Evolutionary conservation across 148 eudicot genomes (phyloP), one percentile per base, ranked within the genome.

Genomic region (Beta vulgaris): DNA sequence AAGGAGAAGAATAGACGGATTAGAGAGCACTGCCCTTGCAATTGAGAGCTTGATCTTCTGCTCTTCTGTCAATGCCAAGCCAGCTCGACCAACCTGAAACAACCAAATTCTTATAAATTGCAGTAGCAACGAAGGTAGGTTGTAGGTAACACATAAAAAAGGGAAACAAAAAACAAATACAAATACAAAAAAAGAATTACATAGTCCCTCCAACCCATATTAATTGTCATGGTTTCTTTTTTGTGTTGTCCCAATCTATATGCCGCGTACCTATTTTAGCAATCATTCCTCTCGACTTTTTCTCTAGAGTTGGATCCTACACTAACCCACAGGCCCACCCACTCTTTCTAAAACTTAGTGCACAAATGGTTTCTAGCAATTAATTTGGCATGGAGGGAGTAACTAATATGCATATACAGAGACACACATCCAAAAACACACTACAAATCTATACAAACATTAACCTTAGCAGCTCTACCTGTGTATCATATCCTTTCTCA

Each of bases 1-100:
- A 76, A 95, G 98, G 53, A 95, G 93, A 79, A 95, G 90, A 83
- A 95, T 85, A 28, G 98, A 84, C 5, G 98, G 98, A 84, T 81
- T 95, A 48, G 89, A 88, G 61, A 95, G 93, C 73, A 95, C 97
- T 54, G 97, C 98, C 79, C 98, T 89, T 42, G 98, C 98, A 46
- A 95, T 86, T 69, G 98, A 95, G 62, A 95, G 98, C 69, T 92
- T 95, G 74, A 95, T 92, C 74, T 95, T 95, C 82, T 95, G 96
- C 77, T 92, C 98, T 78, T 95, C 98, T 62, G 98, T 86, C 88
- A 95, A 83, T 63, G 81, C 77, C 80, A 95, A 82, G 68, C 92
- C 95, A 81, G 93, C 97, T 76, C 91, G 87, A 25, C 97, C 98
- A 48, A 95, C 93, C 98, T 95, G 89, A 35, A 78, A 82, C 23